A percentile compares a stretch with the other conserved stretches of the same genome.
Evolutionary conservation across 768 basidiomycete species (phyloP).

Genomic region (Pleurotus tuoliensis): DNA sequence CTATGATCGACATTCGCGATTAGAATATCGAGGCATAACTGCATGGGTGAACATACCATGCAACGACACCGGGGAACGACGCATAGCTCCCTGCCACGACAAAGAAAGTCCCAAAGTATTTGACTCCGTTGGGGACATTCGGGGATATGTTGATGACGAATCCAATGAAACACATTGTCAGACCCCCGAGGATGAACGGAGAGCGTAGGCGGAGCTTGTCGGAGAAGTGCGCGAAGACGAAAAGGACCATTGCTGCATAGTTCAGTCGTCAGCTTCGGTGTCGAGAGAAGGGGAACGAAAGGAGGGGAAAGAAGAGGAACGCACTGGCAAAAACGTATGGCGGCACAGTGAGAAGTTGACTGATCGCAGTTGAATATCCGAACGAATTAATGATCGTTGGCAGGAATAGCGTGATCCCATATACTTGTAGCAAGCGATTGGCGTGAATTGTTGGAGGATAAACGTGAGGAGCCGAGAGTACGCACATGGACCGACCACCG

Average conservation of each 20-base stretch:
- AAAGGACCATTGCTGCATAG: constrained; percentile 45
- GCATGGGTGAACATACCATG: constrained; percentile 44
- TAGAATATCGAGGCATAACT: not conserved
- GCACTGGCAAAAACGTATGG: constrained; percentile 62
- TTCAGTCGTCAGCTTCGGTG: not conserved
- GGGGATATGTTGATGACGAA: constrained; percentile 60
- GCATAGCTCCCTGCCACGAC: constrained; percentile 62
- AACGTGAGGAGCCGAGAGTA: not conserved
- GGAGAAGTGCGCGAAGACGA: constrained; percentile 52
- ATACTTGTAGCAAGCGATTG: not conserved
- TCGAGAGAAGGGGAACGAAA: not conserved
- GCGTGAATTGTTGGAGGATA: not conserved
- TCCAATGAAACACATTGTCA: constrained; percentile 49
- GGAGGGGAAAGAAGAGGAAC: constrained; percentile 15
- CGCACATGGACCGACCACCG: constrained; percentile 56
- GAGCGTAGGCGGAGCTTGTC: constrained; percentile 53
- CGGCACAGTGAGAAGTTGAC: constrained; percentile 65
- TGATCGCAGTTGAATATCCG: constrained; percentile 51
- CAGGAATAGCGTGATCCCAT: constrained; percentile 1
- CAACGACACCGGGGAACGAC: constrained; percentile 53
- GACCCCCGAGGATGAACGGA: constrained; percentile 53
- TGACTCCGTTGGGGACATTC: constrained; percentile 43
- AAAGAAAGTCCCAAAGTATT: constrained; percentile 74
- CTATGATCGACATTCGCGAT: constrained; percentile 24
- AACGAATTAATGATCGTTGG: constrained; percentile 17